Conservation (phyloP, 768 basidiomycete genomes). For the Myochromella boudieri region DNA sequence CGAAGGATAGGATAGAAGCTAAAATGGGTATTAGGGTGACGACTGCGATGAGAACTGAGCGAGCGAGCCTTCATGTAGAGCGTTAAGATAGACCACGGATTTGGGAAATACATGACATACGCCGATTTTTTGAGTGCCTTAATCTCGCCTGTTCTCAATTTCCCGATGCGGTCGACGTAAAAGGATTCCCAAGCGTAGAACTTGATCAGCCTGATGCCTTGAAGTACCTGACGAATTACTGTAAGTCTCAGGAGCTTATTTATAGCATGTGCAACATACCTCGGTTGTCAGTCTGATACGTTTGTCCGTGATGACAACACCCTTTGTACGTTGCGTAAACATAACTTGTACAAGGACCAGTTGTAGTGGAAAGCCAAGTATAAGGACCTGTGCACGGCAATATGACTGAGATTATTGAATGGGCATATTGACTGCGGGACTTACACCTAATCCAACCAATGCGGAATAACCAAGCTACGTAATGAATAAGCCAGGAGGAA, state of each 20-base stretch:
- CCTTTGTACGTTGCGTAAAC: slow-evolving; percentile 52
- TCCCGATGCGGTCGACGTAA: slow-evolving; percentile 41
- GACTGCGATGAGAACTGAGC: slow-evolving; percentile 38
- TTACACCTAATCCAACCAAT: slow-evolving; percentile 57
- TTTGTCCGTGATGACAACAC: slow-evolving; percentile 64
- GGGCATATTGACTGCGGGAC: slow-evolving; percentile 10
- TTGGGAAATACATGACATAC: slow-evolving; percentile 28
- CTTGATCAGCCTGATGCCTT: slow-evolving; percentile 68
- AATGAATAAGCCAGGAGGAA: slow-evolving; percentile 20
- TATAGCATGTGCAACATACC: too few relatives aligned
- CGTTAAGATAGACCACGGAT: neutral
- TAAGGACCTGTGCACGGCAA: slow-evolving; percentile 36
- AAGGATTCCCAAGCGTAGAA: slow-evolving; percentile 60
- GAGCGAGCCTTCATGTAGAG: slow-evolving; percentile 29
- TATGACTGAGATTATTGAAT: neutral
- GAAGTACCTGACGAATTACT: slow-evolving; percentile 54
- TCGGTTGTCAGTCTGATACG: slow-evolving; percentile 67
- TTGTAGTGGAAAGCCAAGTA: slow-evolving; percentile 62
- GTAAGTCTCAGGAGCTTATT: too few relatives aligned
- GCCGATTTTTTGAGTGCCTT: slow-evolving; percentile 34
- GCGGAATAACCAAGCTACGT: slow-evolving; percentile 66
- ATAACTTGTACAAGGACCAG: slow-evolving; percentile 49
- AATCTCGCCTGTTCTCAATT: slow-evolving; percentile 39
- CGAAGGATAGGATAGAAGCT: slow-evolving; percentile 51
- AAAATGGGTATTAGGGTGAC: slow-evolving; percentile 53